phyloP scores from a whole-genome alignment of 2,329 filamentous ascomycete genomes.

The Chrysoporthe deuterocubensis region DNA sequence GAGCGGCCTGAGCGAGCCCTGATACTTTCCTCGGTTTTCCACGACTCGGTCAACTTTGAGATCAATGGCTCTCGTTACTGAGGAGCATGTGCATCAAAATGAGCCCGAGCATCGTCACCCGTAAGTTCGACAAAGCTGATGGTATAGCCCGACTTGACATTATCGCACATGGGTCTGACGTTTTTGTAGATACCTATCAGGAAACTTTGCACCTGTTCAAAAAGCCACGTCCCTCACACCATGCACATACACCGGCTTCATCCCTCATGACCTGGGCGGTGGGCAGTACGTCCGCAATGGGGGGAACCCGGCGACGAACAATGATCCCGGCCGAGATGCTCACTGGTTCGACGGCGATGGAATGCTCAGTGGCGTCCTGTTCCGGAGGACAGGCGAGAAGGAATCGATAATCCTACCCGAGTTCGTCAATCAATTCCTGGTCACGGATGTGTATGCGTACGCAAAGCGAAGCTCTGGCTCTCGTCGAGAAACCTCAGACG shows the following conservation, averaged over 20 bases:
- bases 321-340: conserved; percentile 62
- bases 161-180: neutral
- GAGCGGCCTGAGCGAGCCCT: neutral
- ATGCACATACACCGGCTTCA: conserved; percentile 60
- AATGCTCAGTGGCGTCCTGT: conserved; percentile 72
- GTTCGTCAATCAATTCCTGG: conserved; percentile 71
- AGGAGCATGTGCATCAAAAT: neutral
- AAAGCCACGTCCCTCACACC: conserved; percentile 57
- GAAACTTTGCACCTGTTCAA: conserved; percentile 72
- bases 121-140: neutral
- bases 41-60: neutral
- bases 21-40: neutral
- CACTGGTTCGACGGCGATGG: conserved; percentile 80
- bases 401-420: conserved; percentile 54
- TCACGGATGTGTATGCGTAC: conserved; percentile 68
- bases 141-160: neutral
- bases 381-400: conserved; percentile 48
- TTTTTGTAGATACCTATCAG: conserved; percentile 59
- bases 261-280: conserved; percentile 68
- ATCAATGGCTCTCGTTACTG: neutral
- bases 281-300: conserved; percentile 76
- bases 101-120: neutral
- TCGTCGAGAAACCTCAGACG: conserved; percentile 6
- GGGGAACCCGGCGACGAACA: conserved; percentile 67
- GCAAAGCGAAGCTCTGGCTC: conserved; percentile 45